Percentiles rank a stretch among this genome's conserved stretches.
These are phyloP conservation scores for Penicillium sp. DNA, from an alignment of 2,329 filamentous ascomycete genomes.

Conservation along the genomic window DNA sequence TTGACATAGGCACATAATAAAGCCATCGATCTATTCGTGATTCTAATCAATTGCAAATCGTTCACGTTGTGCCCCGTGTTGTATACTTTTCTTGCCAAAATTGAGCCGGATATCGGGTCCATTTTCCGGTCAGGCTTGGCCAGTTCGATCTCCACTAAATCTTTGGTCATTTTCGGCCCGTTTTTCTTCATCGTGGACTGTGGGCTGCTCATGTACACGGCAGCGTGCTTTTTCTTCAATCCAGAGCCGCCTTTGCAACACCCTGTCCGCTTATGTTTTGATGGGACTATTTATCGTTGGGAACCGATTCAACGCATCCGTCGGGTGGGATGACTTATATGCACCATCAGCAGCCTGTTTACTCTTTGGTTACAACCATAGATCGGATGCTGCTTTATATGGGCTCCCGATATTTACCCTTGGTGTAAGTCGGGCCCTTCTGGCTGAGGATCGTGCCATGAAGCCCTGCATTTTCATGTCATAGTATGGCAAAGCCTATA, in stretches of 20 bases:
- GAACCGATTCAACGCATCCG: neutral
- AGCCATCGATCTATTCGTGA: constrained; percentile 28
- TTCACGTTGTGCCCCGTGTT: constrained; percentile 46
- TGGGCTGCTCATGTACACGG: constrained; percentile 33
- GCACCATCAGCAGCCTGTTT: constrained; percentile 31
- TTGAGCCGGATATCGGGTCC: constrained; percentile 38
- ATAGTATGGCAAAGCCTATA: constrained; percentile 31
- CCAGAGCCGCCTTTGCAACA: constrained; percentile 36
- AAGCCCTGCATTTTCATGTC: constrained; percentile 29
- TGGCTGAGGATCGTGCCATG: too few relatives aligned
- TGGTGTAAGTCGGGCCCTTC: constrained; percentile 7
- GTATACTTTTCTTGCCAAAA: constrained; percentile 38
- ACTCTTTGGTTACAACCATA: constrained; percentile 33
- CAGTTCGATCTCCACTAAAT: constrained; percentile 36
- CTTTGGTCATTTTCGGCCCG: constrained; percentile 37
- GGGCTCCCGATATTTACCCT: constrained; percentile 22
- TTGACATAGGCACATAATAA: constrained; percentile 22
- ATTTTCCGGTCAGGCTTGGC: constrained; percentile 23
- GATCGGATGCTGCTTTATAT: constrained; percentile 33
- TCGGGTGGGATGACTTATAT: constrained; percentile 25
- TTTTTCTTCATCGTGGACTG: constrained; percentile 13
- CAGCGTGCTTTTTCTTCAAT: constrained; percentile 38
- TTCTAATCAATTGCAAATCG: constrained; percentile 39
- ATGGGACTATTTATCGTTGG: constrained; percentile 33
- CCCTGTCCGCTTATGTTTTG: constrained; percentile 41